These are phyloP conservation scores for Xanthoconium purpureum DNA, from an alignment of 768 basidiomycete genomes.

Conservation along the genomic window DNA sequence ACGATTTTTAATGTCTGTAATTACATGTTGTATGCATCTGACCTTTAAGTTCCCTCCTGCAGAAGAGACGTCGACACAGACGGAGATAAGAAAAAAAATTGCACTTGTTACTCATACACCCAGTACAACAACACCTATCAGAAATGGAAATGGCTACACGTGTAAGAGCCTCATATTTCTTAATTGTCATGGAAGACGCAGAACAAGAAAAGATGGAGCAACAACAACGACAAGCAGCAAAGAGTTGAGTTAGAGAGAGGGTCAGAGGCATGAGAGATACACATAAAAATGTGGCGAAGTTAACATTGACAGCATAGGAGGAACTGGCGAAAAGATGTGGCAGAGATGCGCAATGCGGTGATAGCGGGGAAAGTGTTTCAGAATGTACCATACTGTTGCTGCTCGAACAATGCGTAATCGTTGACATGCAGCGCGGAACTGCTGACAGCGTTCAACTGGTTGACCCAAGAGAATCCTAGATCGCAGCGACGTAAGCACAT, in stretches of 20 bases:
- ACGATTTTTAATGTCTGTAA: not conserved
- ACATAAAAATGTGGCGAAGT: too few relatives aligned
- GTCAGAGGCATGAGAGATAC: too few relatives aligned
- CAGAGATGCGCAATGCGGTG: not conserved
- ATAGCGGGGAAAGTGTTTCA: not conserved
- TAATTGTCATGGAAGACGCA: not conserved
- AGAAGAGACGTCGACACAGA: too few relatives aligned
- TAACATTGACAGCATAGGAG: not conserved
- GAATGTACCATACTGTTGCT: constrained; percentile 15
- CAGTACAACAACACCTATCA: too few relatives aligned
- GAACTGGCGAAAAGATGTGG: not conserved
- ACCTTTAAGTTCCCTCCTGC: too few relatives aligned
- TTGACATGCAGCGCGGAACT: constrained; percentile 19
- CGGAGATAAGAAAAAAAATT: too few relatives aligned
- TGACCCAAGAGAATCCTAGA: constrained; percentile 37
- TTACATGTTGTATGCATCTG: too few relatives aligned
- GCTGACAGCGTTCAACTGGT: constrained; percentile 23
- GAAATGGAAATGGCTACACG: too few relatives aligned
- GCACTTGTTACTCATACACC: too few relatives aligned
- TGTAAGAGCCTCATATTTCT: too few relatives aligned
- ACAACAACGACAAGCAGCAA: not conserved
- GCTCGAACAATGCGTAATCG: constrained; percentile 29
- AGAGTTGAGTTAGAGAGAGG: too few relatives aligned
- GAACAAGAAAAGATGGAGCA: not conserved
- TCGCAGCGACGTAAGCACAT: not conserved